Base-by-base conservation (phyloP, 2,329 filamentous ascomycete genomes). In the Trichoderma koningii region DNA sequence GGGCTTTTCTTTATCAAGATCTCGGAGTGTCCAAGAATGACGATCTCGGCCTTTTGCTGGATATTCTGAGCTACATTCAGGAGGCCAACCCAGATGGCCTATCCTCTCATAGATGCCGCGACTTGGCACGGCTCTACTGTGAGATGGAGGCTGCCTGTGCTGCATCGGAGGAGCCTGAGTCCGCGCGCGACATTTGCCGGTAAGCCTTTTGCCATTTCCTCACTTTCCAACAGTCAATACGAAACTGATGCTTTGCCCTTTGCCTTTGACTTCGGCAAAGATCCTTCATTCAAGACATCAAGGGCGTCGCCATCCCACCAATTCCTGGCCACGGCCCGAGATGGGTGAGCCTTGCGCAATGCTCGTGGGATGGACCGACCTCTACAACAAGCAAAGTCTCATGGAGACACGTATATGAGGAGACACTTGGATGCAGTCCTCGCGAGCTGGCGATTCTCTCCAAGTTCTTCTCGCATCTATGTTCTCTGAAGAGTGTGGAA, bases 1-100 rank as follows among this genome's bases (percentile, higher is more conserved):
- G 66, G 66, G 45, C 53, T 5, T 67, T 67, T 21, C 44, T 67
- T 17, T 66, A 53, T 30, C 52, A 15, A 21, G 56, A 67, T 15
- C 47, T 67, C 5, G 66, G 64, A 17, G 66, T 67, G 5, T 63
- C 59, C 26, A 63, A 47, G 7, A 61, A 63, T 42, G 41, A 66
- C 45, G 64, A 66, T 21, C 34, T 66, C 6, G 59, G 66, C 4
- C 55, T 67, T 5, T 50, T 67, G 26, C 28, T 67, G 6, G 64
- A 67, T 5, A 57, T 67, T 3, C 30, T 67, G 21, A 66, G 63
- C 19, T 66, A 66, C 17, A 63, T 66, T 3, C 56, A 64, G 23
- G 56, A 66, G 3, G 66, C 66, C 5, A 66, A 66, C 19, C 38
- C 60, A 1, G 52, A 51, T 14, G 66, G 66, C 17, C 30, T 67